Evolutionary conservation across 192 early-diverging fungal species (phyloP).

Genomic region (Podila epigama): DNA sequence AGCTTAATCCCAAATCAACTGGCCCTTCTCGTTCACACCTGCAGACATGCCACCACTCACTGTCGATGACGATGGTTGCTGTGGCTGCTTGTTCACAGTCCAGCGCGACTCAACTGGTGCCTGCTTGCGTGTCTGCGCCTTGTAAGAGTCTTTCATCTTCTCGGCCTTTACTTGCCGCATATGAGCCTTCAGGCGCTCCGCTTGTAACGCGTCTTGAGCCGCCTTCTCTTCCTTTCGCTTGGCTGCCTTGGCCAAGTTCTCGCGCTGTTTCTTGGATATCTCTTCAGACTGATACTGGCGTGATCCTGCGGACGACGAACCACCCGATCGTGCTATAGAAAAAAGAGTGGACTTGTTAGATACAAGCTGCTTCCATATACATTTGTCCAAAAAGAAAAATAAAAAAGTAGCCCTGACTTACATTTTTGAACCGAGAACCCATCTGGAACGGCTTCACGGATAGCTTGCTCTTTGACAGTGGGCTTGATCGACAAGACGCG

Average conservation of each 20-base stretch:
- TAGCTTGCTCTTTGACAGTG: constrained; percentile 26
- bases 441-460: constrained; percentile 41
- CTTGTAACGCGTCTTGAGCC: constrained; percentile 57
- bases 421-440: constrained; percentile 38
- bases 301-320: constrained; percentile 6
- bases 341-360: too few species aligned
- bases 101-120: constrained; percentile 43
- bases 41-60: constrained; percentile 39
- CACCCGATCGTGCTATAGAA: constrained; percentile 21
- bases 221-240: constrained; percentile 64
- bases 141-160: constrained; percentile 57
- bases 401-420: constrained; percentile 2
- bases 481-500: constrained; percentile 47
- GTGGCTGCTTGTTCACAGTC: constrained; percentile 28
- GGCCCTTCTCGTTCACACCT: constrained; percentile 42
- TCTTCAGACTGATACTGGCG: constrained; percentile 37
- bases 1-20: constrained; percentile 56
- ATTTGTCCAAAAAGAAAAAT: background rate
- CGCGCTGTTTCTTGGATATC: constrained; percentile 68
- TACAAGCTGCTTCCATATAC: background rate
- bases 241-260: constrained; percentile 63
- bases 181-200: constrained; percentile 63
- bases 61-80: constrained; percentile 19
- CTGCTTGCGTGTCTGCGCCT: constrained; percentile 41
- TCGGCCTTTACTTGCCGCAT: constrained; percentile 54